These are phyloP conservation scores for Musa acuminata DNA, from an alignment of 176 grass and related monocot genomes.

Conservation along the genomic window DNA sequence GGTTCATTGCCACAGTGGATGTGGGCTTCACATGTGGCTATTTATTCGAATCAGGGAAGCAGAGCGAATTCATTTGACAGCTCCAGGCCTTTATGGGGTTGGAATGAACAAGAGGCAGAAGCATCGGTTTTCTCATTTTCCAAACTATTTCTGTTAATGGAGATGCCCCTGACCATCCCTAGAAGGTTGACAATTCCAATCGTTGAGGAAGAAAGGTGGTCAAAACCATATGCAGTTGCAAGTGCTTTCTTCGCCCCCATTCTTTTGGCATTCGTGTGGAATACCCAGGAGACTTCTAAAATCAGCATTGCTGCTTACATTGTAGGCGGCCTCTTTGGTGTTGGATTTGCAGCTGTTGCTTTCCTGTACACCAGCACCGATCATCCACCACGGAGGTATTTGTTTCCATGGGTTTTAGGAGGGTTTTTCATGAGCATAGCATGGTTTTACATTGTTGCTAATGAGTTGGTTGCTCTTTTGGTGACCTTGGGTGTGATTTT, in stretches of 20 bases:
- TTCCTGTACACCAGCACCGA: conserved; percentile 60
- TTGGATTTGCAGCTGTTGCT: conserved; percentile 46
- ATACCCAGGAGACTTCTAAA: conserved; percentile 35
- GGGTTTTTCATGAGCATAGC: conserved; percentile 97
- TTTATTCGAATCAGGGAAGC: conserved; percentile 79
- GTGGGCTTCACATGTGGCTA: conserved; percentile 98
- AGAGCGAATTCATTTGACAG: conserved; percentile 46
- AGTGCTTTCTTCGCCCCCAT: conserved; percentile 67
- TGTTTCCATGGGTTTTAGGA: conserved; percentile 93
- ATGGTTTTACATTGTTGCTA: conserved; percentile 97
- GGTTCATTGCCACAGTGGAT: conserved; percentile 91
- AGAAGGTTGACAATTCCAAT: conserved; percentile 87
- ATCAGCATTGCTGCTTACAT: conserved; percentile 38
- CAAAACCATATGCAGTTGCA: conserved; percentile 65
- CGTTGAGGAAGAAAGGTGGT: conserved; percentile 88
- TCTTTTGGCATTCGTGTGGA: conserved; percentile 75
- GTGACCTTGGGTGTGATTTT: conserved; percentile 83
- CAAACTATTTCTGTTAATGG: conserved; percentile 63
- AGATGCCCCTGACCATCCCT: conserved; percentile 77
- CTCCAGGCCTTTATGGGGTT: conserved; percentile 91
- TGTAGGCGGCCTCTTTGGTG: conserved; percentile 41
- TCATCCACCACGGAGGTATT: conserved; percentile 61
- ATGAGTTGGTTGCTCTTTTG: conserved; percentile 86
- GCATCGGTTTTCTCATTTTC: conserved; percentile 37
- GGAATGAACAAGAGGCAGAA: conserved; percentile 60